Evolutionary conservation across 2,329 filamentous ascomycete genomes (phyloP).

Genomic region (Colletotrichum tabaci): DNA sequence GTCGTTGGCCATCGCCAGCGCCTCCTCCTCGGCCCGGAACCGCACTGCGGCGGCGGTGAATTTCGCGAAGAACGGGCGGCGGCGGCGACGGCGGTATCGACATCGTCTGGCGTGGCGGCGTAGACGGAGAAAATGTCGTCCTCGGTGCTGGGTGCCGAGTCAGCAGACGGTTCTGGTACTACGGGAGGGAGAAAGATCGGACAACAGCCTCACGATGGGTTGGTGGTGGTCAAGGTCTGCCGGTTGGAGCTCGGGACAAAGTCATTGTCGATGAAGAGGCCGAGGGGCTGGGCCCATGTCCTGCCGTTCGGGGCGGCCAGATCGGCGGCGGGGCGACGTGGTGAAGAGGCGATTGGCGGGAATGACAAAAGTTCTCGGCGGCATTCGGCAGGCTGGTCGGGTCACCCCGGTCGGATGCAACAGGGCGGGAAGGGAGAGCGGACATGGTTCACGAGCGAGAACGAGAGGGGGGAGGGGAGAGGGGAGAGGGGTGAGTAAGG

Average conservation of each 20-base stretch:
- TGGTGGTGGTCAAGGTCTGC: constrained; percentile 76
- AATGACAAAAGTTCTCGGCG: constrained; percentile 3
- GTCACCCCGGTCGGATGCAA: constrained; percentile 26
- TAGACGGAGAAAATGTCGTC: no score
- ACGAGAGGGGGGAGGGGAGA: constrained; percentile 18
- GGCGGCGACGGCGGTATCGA: no score
- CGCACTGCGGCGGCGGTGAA: constrained; percentile 64
- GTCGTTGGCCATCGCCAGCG: constrained; percentile 54
- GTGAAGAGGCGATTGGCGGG: constrained; percentile 11
- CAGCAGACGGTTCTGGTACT: no score
- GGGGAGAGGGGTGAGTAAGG: background rate
- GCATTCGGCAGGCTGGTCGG: background rate
- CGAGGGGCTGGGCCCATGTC: constrained; percentile 79
- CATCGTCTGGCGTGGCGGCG: no score
- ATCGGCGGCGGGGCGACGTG: constrained; percentile 58
- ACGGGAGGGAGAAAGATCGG: no score
- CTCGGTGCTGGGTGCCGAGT: no score
- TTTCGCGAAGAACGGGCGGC: constrained; percentile 73
- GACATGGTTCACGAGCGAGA: constrained; percentile 34
- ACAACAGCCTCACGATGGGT: constrained; percentile 76
- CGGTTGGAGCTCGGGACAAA: constrained; percentile 78
- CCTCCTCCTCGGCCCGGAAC: constrained; percentile 53
- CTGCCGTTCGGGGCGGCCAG: constrained; percentile 83
- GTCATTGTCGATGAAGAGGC: constrained; percentile 89
- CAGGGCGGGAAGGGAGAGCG: background rate